Evolutionary conservation across 1,284 basidiomycete genomes (phyloP).

Genomic region (Apiotrichum siamense): DNA sequence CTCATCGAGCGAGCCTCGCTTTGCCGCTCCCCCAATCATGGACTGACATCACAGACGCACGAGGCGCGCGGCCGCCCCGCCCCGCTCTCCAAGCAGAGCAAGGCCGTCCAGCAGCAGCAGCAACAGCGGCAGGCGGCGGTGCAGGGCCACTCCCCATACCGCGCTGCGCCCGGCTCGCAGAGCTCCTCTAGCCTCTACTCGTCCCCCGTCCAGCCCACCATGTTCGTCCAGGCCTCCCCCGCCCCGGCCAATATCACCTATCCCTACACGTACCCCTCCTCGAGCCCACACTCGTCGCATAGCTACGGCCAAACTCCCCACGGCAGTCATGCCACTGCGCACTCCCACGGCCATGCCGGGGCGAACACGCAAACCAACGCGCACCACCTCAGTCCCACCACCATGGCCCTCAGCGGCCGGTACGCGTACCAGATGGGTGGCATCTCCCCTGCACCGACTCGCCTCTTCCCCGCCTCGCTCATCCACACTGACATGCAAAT

Average conservation of each 20-base stretch:
- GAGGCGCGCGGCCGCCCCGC: slow-evolving; percentile 4
- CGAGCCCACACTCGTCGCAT: not conserved
- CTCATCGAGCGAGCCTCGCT: no score
- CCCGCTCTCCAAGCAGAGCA: no score
- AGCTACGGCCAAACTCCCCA: not conserved
- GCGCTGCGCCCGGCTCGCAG: not conserved
- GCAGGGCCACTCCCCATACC: not conserved
- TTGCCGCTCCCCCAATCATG: no score
- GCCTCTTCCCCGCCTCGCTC: not conserved
- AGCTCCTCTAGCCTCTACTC: not conserved
- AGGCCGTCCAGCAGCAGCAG: not conserved
- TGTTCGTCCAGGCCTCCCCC: not conserved
- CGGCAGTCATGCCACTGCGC: not conserved
- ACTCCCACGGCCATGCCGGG: no score
- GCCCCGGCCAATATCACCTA: not conserved
- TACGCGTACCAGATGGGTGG: not conserved
- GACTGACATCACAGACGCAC: slow-evolving; percentile 5
- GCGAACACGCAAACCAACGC: no score
- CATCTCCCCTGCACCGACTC: not conserved
- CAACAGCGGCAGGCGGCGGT: not conserved
- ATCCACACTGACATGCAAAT: not conserved
- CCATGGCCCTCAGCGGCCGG: not conserved
- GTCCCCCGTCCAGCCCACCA: not conserved
- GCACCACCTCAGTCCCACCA: not conserved
- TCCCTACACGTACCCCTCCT: not conserved